Evolutionary conservation across 2,329 filamentous ascomycete species (phyloP), one percentile per base, ranked within the genome.

Genomic region (Botryotinia narcissicola): DNA sequence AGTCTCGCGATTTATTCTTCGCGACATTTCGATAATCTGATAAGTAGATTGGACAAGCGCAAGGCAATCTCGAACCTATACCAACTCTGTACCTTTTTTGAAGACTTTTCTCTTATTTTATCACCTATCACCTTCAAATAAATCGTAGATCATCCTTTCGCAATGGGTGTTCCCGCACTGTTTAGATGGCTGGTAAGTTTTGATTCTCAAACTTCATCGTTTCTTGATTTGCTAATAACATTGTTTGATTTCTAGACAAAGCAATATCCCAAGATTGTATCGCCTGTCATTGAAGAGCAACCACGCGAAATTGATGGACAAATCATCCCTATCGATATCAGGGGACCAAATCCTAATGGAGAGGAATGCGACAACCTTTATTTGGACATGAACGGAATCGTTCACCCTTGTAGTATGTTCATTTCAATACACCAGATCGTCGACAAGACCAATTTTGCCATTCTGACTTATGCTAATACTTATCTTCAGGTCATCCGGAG

Each of bases 311-410:
- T 98, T 82, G 93, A 97, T 87, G 95, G 94, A 77, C 88, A 91
- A 61, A 87, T 89, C 78, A 91, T 98, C 73, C 96, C 96, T 3
- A 89, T 98, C 75, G 94, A 99, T 81, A 91, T 90, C 18, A 94
- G 92, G 10, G 86, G 89, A 57, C 90, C 93, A 9, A 99, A 99
- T 81, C 97, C 97, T 4, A 99, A 99, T 84, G 94, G 94, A 82
- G 95, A 98, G 84, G 96, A 99, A 83, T 93, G 97, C 80, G 95
- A 99, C 84, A 99, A 99, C 80, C 86, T 99, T 9, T 99, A 99
- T 81, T 89, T 99, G 76, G 96, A 99, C 81, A 98, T 99, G 95
- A 99, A 99, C 83, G 97, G 96, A 82, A 99, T 99, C 78, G 96
- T 99, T 54, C 96, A 99, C 85, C 97, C 97, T 46, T 99, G 96